These are phyloP conservation scores for Aureobasidium sp. DNA, from an alignment of 2,329 filamentous ascomycete species.

Conservation along the genomic window DNA sequence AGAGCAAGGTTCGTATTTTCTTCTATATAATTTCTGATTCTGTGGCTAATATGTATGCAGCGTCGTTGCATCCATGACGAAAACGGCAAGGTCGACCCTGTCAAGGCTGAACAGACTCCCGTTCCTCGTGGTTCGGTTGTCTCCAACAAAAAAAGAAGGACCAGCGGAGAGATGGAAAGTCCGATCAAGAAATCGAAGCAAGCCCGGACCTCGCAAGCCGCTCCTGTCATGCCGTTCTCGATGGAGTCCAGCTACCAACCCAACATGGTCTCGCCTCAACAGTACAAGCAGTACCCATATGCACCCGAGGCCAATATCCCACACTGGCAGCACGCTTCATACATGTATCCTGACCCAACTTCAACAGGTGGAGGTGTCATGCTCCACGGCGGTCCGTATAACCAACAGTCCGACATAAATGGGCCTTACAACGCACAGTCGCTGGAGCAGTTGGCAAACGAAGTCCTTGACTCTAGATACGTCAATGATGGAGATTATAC, in stretches of 20 bases:
- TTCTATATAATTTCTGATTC: conserved; percentile 7
- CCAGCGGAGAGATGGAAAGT: conserved; percentile 32
- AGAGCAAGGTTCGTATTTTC: conserved; percentile 50
- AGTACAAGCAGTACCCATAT: conserved; percentile 8
- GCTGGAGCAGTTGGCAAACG: conserved; percentile 28
- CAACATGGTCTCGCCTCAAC: conserved; percentile 16
- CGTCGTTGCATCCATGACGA: conserved; percentile 60
- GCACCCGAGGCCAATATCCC: conserved; percentile 11
- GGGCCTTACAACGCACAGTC: conserved; percentile 22
- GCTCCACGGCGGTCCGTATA: conserved; percentile 18
- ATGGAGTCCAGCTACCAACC: conserved; percentile 12
- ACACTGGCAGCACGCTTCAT: conserved; percentile 19
- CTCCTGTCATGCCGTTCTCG: conserved; percentile 5
- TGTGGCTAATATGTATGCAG: conserved; percentile 29
- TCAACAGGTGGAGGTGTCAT: conserved; percentile 10
- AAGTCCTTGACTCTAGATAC: conserved; percentile 28
- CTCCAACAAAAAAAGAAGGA: conserved; percentile 42
- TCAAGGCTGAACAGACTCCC: conserved; percentile 54
- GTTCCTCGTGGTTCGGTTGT: conserved; percentile 49
- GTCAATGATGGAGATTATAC: conserved; percentile 11
- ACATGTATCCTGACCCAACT: conserved; percentile 18
- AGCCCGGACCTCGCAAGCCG: background rate
- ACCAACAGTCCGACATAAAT: conserved; percentile 16
- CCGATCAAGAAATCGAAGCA: conserved; percentile 17
- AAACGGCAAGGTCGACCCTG: conserved; percentile 53